Base-by-base conservation (phyloP, 768 basidiomycete species). In the Termitomyces sp. region DNA sequence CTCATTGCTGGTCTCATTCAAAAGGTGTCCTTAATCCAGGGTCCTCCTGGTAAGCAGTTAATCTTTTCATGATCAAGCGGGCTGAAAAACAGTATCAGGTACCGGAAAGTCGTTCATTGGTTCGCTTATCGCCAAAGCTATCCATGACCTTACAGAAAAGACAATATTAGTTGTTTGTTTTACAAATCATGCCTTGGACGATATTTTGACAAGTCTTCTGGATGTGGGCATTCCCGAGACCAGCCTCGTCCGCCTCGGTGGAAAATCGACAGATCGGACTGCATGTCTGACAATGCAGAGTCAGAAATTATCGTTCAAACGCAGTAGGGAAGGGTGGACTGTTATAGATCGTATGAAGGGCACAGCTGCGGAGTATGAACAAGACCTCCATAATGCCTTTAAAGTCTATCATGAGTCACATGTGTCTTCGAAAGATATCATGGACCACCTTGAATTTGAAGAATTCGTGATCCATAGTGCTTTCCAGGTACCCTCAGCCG, bases 391-490 rank as follows among this genome's bases (percentile, higher is more conserved):
- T 33, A 33, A 13, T 7, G 46, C 14, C n/a, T 56, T 56, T 24
- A 36, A 48, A n/a, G 20, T 26, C 16, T 56, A 48, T 33, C 18
- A 47, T 9, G n/a, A 38, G 18, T 47, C 45, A n/a, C 22, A 45
- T 18, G 35, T 45, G 4, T 22, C 26, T n/a, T 9, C 16, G 14
- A 26, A 22, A 22, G 49, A 50, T 35, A 35, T 50, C 35, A 58
- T 58, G 57, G 30, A 30, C 18, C 43, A 59, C n/a, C 30, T 60
- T 22, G 50, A 56, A 42, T 60, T 60, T n/a, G 59, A 60, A 35
- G 28, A 56, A 14, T 16, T 33, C 6, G 48, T 20, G 22, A 50
- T 52, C 2, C 24, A 60, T 28, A 26, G 6, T 26, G 59, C 59
- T 26, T 60, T 60, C 30, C 26, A 56, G 18, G 50, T 56, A 6